Evolutionary conservation across 148 eudicot species (phyloP).

Genomic region (Polygonum maritimum): DNA sequence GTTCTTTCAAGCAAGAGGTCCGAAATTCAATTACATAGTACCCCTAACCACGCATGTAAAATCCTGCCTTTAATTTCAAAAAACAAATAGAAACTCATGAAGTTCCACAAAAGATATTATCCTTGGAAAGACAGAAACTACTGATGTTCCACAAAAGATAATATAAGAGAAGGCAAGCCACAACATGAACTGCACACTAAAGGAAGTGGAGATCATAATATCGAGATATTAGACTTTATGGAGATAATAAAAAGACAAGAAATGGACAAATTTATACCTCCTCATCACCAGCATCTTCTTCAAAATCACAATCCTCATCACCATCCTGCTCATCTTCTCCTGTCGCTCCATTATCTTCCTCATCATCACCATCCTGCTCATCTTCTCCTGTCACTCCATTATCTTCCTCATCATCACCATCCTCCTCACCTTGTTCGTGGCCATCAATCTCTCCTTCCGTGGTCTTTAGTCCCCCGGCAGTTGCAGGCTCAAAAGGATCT

Average conservation of each 20-base stretch:
- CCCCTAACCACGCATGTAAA: too few species aligned
- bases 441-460: constrained; percentile 61
- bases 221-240: background rate
- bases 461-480: constrained; percentile 27
- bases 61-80: too few species aligned
- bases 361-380: constrained; percentile 32
- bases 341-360: constrained; percentile 52
- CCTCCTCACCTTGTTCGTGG: constrained; percentile 62
- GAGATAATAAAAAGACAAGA: background rate
- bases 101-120: background rate
- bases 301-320: constrained; percentile 31
- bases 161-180: background rate
- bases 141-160: background rate
- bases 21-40: too few species aligned
- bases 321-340: constrained; percentile 47
- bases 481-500: constrained; percentile 31
- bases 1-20: background rate
- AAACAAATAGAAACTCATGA: background rate
- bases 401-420: constrained; percentile 44
- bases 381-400: constrained; percentile 58
- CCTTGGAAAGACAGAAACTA: too few species aligned
- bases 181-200: background rate
- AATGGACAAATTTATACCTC: constrained; percentile 28
- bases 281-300: constrained; percentile 39
- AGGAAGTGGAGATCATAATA: background rate